phyloP scores from a whole-genome alignment of 805 yeast genomes.

The Starmera amethionina region DNA sequence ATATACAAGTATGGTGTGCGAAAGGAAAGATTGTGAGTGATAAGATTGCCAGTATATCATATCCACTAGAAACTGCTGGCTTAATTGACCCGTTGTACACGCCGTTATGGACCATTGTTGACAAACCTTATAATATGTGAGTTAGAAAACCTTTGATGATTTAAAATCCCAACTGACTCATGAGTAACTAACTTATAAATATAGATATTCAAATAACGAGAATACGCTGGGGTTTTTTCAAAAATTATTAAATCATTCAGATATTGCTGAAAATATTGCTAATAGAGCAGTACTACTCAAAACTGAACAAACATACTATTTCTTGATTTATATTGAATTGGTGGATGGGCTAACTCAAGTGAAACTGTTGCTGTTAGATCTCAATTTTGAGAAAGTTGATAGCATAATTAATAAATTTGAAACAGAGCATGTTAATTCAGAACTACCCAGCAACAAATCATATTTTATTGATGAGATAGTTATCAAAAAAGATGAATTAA shows the following conservation, averaged over 20 bases:
- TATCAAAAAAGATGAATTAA: conserved; percentile 13
- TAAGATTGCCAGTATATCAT: conserved; percentile 5
- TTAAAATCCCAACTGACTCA: not conserved
- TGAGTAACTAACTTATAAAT: not conserved
- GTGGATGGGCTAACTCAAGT: conserved; percentile 3
- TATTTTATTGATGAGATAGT: conserved; percentile 13
- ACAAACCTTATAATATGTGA: conserved; percentile 18
- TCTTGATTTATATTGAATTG: conserved; percentile 15
- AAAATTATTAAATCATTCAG: conserved; percentile 10
- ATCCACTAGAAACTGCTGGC: conserved; percentile 5
- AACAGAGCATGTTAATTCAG: not conserved
- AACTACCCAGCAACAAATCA: not conserved
- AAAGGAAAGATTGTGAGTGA: conserved; percentile 17
- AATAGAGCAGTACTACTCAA: conserved; percentile 9
- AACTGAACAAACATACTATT: conserved; percentile 3
- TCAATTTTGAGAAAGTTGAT: conserved; percentile 5
- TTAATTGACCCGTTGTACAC: conserved; percentile 13
- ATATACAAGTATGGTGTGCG: conserved; percentile 16
- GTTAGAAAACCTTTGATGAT: not conserved
- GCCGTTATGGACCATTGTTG: conserved; percentile 18
- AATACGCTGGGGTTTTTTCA: conserved; percentile 7
- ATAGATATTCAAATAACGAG: conserved; percentile 11
- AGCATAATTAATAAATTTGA: conserved; percentile 1
- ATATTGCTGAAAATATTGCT: conserved; percentile 3
- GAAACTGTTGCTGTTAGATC: conserved; percentile 12